Evolutionary conservation across 2,329 filamentous ascomycete genomes (phyloP).

Genomic region (Diaporthe australafricana): DNA sequence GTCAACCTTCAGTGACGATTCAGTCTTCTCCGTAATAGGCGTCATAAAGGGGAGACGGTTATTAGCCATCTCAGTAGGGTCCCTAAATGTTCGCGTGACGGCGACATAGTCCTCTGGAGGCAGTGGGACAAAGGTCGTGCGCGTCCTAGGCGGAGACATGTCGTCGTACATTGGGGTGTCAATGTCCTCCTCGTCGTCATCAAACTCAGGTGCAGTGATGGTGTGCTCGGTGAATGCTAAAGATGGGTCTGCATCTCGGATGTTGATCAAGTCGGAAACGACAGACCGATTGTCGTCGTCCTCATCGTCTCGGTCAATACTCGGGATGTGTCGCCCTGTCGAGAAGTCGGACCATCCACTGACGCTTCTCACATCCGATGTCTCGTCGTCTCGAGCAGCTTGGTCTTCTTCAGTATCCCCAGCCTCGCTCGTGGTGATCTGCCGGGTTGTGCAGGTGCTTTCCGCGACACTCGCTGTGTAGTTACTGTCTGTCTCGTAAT

Average conservation of each 20-base stretch:
- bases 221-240: conserved; percentile 37
- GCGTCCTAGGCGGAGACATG: conserved; percentile 60
- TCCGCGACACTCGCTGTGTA: conserved; percentile 85
- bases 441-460: conserved; percentile 82
- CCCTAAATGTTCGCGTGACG: conserved; percentile 82
- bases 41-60: conserved; percentile 98
- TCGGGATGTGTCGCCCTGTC: conserved; percentile 75
- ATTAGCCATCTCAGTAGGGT: conserved; percentile 83
- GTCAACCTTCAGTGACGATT: conserved; percentile 81
- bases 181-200: conserved; percentile 54
- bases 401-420: conserved; percentile 58
- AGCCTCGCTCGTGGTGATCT: conserved; percentile 63
- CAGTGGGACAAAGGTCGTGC: conserved; percentile 79
- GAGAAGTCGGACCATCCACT: conserved; percentile 94
- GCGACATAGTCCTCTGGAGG: conserved; percentile 89
- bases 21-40: conserved; percentile 94
- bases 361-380: conserved; percentile 70
- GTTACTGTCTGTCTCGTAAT: conserved; percentile 78
- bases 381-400: conserved; percentile 57
- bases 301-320: conserved; percentile 47
- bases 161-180: conserved; percentile 55
- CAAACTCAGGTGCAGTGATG: conserved; percentile 41
- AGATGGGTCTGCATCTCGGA: conserved; percentile 47
- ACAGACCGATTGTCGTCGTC: conserved; percentile 50
- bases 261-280: conserved; percentile 54